Evolutionary conservation across 352 stramenopile species (phyloP).

Genomic region (Ophiocytium majus): DNA sequence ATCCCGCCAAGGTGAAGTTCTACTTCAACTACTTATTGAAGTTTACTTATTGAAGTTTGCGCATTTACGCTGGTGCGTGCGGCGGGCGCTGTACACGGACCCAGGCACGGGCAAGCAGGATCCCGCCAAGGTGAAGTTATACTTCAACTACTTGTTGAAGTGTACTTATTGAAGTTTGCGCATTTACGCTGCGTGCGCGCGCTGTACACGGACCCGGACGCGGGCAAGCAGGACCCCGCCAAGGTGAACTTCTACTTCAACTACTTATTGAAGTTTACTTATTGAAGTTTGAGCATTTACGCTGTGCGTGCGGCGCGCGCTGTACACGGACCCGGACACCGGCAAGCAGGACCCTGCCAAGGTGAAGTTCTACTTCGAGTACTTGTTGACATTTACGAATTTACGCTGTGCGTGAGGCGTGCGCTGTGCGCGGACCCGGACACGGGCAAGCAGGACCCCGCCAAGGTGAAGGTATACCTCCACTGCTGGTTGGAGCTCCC

Average conservation of each 20-base stretch:
- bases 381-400: not conserved
- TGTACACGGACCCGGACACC: not conserved
- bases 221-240: slow-evolving; percentile 7
- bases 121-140: slow-evolving; percentile 62
- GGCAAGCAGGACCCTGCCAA: not conserved
- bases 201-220: not conserved
- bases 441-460: not conserved
- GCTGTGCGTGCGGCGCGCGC: not conserved
- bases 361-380: not conserved
- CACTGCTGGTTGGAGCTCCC: not conserved
- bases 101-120: not conserved
- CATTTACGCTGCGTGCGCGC: not conserved
- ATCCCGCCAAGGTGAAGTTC: slow-evolving; percentile 65
- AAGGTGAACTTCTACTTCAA: not conserved
- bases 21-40: not conserved
- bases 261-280: too few species aligned
- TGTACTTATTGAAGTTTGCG: not conserved
- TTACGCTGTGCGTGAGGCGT: not conserved
- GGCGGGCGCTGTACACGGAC: not conserved
- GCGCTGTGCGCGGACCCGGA: not conserved
- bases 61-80: not conserved
- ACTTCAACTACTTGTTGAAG: not conserved
- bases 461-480: not conserved
- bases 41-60: not conserved
- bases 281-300: too few species aligned